phyloP scores from a whole-genome alignment of 164 flowering plant species.

The Umbellularia californica region DNA sequence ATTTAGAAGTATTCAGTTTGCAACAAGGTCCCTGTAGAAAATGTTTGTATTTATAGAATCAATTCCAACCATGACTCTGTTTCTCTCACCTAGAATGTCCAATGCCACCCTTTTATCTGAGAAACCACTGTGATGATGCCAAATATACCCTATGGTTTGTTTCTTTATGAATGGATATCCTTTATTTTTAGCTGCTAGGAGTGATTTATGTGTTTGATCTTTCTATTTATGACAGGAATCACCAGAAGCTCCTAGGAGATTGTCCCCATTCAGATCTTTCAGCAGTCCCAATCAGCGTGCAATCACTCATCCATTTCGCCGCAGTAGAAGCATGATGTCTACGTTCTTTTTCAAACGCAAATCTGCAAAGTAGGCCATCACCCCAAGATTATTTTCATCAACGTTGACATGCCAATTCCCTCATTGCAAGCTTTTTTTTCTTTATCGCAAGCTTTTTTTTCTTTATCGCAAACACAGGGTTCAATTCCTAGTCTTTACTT shows the following conservation, averaged over 20 bases:
- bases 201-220: not conserved
- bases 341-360: constrained; percentile 64
- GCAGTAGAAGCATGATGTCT: constrained; percentile 83
- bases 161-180: not conserved
- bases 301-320: constrained; percentile 43
- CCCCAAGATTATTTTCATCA: constrained; percentile 20
- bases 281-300: constrained; percentile 38
- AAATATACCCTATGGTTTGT: too few species aligned
- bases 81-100: not conserved
- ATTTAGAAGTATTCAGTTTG: too few species aligned
- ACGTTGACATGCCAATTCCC: too few species aligned
- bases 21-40: too few species aligned
- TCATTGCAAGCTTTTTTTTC: too few species aligned
- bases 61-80: too few species aligned
- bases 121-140: not conserved
- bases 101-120: not conserved
- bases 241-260: constrained; percentile 37
- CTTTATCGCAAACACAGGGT: too few species aligned
- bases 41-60: too few species aligned
- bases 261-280: constrained; percentile 56
- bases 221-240: constrained; percentile 42
- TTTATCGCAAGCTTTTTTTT: too few species aligned
- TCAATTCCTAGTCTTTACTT: too few species aligned
- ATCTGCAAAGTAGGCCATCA: constrained; percentile 32
- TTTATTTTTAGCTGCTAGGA: not conserved